Base-by-base conservation (phyloP, 257 asterid genomes). In the Nicotiana knightiana region DNA sequence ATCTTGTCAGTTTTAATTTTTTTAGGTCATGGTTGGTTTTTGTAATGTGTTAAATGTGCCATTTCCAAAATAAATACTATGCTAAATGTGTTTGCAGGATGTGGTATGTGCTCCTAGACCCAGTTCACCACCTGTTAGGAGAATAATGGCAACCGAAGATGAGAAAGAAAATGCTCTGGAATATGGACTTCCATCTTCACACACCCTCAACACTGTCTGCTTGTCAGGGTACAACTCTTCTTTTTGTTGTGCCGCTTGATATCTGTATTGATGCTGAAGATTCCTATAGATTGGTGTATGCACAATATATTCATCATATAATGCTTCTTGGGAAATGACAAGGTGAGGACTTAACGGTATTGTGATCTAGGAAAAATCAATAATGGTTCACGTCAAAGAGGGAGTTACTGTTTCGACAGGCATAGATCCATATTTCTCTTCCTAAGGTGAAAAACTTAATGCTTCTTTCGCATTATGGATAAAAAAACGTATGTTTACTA, bases 181-280 rank as follows among this genome's bases (percentile, higher is more conserved):
- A 90, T 94, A 94, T 75, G 98, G 97, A 82, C 87, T 96, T 32
- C 98, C 98, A 83, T 94, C 99, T 73, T 94, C 99, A 0, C 98
- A 93, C 87, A 96, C 98, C 81, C 97, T 94, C 79, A 96, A 96
- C 87, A 96, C 98, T 58, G 89, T 94, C 67, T 96, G 99, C 93
- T 88, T 94, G 57, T 90, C 98, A 7, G 99, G 98, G 99, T 96
- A 93, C 9, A 73, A 24, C 15, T 26, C 78, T 39, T 37, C 9
- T 39, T 39, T 39, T 5, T 10, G 57, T 6, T 46, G 12, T 46
- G 59, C 61, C 26, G 59, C 39, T 46, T 17, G 3, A 17, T n/a
- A 18, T 57, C 63, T 57, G 24, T 2, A 6, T 57, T 24, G 21
- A 21, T 39, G 54, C 77, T 53, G 57, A 13, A 53, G 57, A 53